Evolutionary conservation across 148 eudicot genomes (phyloP), one percentile per base, ranked within the genome.

Genomic region (Silene conica): DNA sequence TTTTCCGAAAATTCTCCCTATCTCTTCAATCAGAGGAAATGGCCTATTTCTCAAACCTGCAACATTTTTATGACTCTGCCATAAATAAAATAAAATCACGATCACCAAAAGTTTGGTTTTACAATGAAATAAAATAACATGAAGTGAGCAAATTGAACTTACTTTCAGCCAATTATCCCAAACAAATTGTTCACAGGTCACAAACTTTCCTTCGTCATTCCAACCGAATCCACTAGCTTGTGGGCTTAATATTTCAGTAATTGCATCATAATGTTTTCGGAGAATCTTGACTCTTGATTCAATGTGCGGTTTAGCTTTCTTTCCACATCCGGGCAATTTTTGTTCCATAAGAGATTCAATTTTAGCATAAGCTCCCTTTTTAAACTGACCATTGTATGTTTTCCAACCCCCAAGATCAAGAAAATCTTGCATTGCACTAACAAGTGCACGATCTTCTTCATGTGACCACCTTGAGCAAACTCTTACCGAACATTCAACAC

Each of bases 11-110:
- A 66, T 34, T 43, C 18, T 34, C 2, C 22, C 8, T 7, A 66
- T 18, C 10, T 66, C 70, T 8, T 34, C 70, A 66, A 34, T 34
- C 5, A 34, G 18, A 1, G 70, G 70, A 15, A 66, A 66, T 3
- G 48, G 21, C 23, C 16, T 66, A 64, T n/a, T n/a, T n/a, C n/a
- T n/a, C n/a, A n/a, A n/a, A n/a, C n/a, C n/a, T n/a, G n/a, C n/a
- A n/a, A n/a, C 68, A 28, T 64, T 64, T 11, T 12, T 26, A 31
- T 64, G 68, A 9, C 68, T 64, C 43, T 64, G 46, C n/a, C 16
- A 64, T 11, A 22, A 23, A 8, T 8, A 63, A 63, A 12, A 63
- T 8, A 63, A 63, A 22, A 6, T 63, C 41, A 21, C 14, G 23
- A 2, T 8, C 2, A 63, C 23, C 0, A 22, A 1, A 56, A 5